Percentiles rank a stretch among this genome's conserved stretches.
Conservation (phyloP, 2,329 filamentous ascomycete species). For the Raffaelea albimanens region DNA sequence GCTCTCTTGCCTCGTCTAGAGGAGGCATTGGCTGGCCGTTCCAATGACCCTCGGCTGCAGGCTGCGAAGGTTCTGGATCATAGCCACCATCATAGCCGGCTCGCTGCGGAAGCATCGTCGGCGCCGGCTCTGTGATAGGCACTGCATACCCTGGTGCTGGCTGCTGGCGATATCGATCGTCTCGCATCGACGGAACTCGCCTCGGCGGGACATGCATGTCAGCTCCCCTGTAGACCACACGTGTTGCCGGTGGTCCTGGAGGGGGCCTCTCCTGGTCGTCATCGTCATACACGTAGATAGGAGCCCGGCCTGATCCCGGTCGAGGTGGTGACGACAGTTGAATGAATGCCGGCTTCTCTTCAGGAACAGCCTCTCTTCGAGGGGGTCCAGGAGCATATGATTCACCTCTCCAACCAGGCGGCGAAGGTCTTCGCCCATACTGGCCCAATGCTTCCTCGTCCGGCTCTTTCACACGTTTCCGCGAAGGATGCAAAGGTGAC, state of each 20-base stretch:
- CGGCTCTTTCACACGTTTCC: background rate
- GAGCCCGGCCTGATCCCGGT: background rate
- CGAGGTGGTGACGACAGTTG: background rate
- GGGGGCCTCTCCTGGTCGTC: background rate
- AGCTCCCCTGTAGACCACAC: background rate
- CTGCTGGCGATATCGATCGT: too few species aligned
- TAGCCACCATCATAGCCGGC: too few species aligned
- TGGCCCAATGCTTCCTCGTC: background rate
- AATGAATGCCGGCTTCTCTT: background rate
- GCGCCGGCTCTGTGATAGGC: too few species aligned
- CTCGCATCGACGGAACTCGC: too few species aligned
- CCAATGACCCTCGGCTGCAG: too few species aligned
- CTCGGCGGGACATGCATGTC: too few species aligned
- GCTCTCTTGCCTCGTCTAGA: too few species aligned
- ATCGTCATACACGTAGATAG: background rate
- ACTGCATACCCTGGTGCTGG: too few species aligned
- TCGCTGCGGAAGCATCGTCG: too few species aligned
- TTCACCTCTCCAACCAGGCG: slow-evolving; percentile 1
- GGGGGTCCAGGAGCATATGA: background rate
- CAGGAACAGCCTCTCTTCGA: slow-evolving; percentile 2
- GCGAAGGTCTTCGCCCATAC: background rate
- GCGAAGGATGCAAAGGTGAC: background rate
- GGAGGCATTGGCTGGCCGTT: too few species aligned
- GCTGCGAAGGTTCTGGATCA: too few species aligned
- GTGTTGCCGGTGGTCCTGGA: background rate